Evolutionary conservation across 164 flowering plant species (phyloP).

Genomic region (Saururus chinensis): DNA sequence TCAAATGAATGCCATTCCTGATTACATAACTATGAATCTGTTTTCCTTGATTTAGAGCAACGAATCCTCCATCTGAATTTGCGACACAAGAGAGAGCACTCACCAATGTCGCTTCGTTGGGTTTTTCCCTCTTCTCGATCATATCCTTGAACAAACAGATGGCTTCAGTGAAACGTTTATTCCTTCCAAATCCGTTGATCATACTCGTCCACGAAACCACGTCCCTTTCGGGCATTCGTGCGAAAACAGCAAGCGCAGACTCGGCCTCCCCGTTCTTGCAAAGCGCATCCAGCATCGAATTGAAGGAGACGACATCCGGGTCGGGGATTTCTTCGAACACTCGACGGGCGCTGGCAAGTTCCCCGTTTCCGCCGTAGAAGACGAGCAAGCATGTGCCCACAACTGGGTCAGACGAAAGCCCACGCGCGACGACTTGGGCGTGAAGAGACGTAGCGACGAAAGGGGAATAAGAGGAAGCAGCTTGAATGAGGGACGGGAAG

Average conservation of each 20-base stretch:
- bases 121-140: slow-evolving; percentile 31
- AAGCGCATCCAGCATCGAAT: slow-evolving; percentile 58
- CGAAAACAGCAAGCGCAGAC: slow-evolving; percentile 41
- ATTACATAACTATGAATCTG: slow-evolving; percentile 56
- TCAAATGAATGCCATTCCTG: slow-evolving; percentile 26
- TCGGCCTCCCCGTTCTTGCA: slow-evolving; percentile 50
- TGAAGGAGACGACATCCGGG: slow-evolving; percentile 49
- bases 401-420: slow-evolving; percentile 38
- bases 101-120: slow-evolving; percentile 77
- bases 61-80: slow-evolving; percentile 21
- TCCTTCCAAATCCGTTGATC: slow-evolving; percentile 49
- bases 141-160: slow-evolving; percentile 39
- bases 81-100: slow-evolving; percentile 56
- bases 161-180: slow-evolving; percentile 32
- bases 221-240: slow-evolving; percentile 39
- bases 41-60: slow-evolving; percentile 39
- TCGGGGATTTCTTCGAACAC: slow-evolving; percentile 53
- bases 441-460: slow-evolving; percentile 28
- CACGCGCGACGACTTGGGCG: slow-evolving; percentile 40
- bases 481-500: slow-evolving; percentile 63
- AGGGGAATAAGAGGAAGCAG: slow-evolving; percentile 18
- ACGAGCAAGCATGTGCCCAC: slow-evolving; percentile 37
- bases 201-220: slow-evolving; percentile 75
- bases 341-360: slow-evolving; percentile 25
- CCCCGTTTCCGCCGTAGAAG: slow-evolving; percentile 34